Evolutionary conservation across 2,329 filamentous ascomycete species (phyloP), one percentile per base, ranked within the genome.

Genomic region (Alternaria atra): DNA sequence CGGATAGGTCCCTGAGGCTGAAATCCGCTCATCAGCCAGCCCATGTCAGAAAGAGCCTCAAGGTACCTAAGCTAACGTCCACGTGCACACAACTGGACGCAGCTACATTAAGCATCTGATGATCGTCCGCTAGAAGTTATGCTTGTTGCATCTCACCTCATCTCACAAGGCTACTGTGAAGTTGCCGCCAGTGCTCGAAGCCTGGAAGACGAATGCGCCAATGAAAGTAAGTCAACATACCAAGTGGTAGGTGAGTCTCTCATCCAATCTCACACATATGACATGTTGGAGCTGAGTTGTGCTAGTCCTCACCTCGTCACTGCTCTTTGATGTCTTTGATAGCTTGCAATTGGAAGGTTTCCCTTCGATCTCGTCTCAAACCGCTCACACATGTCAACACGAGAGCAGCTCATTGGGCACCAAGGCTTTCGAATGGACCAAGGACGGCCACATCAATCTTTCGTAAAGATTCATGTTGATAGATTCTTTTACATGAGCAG

Each of bases 301-400:
- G 17, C 30, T 23, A 50, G 32, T 35, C 81, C 98, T 86, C 86
- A 98, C 94, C 65, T 92, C 86, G 84, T 97, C 94, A 95, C 79
- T 94, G 91, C 85, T 91, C 93, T 89, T 98, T 94, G 80, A 98
- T 94, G 86, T 98, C 93, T 83, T 25, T 37, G 23, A n/a, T n/a
- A 17, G 35, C 32, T 50, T 50, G 46, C 46, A 35, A 37, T 9
- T 97, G 90, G 80, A 99, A 81, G 79, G 98, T 86, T 34, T 13
- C 27, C 17, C n/a, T 6, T 32, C n/a, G 29, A 42, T 9, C 34
- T 25, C 35, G 29, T 4, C 12, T 6, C 39, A 43, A 13, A 17
- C 6, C 29, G 29, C 39, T 44, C 23, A 44, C 39, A 20, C 23
- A 10, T 7, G 10, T 44, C 29, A 15, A 53, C 13, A 34, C 7